Evolutionary conservation across 768 basidiomycete species (phyloP), one percentile per base, ranked within the genome.

Genomic region (Psilocybe subaeruginosa): DNA sequence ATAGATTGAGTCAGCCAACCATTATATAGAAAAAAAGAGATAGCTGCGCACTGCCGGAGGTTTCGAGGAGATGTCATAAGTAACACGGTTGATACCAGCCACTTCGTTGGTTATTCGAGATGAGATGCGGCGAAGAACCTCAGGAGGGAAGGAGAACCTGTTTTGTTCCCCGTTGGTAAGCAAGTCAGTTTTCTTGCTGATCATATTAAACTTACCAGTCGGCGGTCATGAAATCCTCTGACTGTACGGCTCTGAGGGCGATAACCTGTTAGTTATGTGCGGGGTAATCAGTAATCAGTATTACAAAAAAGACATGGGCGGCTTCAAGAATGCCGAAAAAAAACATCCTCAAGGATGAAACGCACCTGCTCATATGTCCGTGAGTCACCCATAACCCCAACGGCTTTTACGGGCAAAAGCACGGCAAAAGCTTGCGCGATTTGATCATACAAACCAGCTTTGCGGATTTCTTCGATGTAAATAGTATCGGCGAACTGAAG

Each of bases 171-270:
- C 33, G 16, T 17, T 14, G n/a, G 23, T 51, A 5, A 31, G 51
- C n/a, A 35, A 14, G n/a, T 53, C 12, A 37, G 19, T 8, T 27
- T n/a, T 8, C 9, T 31, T 6, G 16, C 2, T 51, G 7, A 29
- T 16, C 6, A 8, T 6, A 14, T 9, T 6, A 60, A 47, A 72
- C 85, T 46, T 70, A 95, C 97, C 97, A 99, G 73, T 99, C 97
- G 37, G 97, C 97, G 12, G 97, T 99, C 97, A 99, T 99, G 72
- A 99, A 99, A 74, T 99, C 97, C 72, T 98, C 97, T n/a, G 95
- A 89, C 72, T 93, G 90, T 8, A 99, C 97, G 2, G 97, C 97
- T 54, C 97, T 87, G 56, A 99, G 81, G 1, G 94, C 93, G 60
- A 99, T 93, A 52, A 99, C 96, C 88, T 91, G 66, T 41, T 19